Evolutionary conservation across 2,329 filamentous ascomycete species (phyloP).

Genomic region (Tolypocladium cylindrosporum): DNA sequence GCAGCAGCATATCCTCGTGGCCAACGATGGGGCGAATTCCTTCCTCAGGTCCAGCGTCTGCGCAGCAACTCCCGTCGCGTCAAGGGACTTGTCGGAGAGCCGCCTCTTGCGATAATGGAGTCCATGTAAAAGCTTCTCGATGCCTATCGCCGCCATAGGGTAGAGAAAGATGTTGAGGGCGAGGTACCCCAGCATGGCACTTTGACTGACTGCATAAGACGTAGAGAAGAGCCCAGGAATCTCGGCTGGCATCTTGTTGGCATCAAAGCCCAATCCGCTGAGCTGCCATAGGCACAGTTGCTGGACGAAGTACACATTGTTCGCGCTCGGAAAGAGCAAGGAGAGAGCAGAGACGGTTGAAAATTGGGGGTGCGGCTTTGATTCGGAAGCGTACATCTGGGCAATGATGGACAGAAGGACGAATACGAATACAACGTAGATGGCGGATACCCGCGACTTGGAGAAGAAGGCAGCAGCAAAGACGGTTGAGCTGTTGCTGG

Average conservation of each 20-base stretch:
- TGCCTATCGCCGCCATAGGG: conserved; percentile 17
- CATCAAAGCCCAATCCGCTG: background rate
- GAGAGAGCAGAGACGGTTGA: conserved; percentile 6
- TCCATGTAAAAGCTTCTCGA: conserved; percentile 22
- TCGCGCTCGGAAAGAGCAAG: conserved; percentile 13
- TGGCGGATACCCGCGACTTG: conserved; percentile 17
- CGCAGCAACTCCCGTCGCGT: conserved; percentile 6
- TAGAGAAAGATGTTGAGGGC: conserved; percentile 22
- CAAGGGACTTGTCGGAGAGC: conserved; percentile 14
- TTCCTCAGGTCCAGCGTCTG: conserved; percentile 18
- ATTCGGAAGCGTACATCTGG: conserved; percentile 8
- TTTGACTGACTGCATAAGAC: no score
- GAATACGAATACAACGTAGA: conserved; percentile 18
- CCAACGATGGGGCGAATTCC: conserved; percentile 12
- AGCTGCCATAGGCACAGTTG: conserved; percentile 13
- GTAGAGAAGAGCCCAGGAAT: no score
- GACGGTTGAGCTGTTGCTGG: conserved; percentile 56
- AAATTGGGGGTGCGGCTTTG: background rate
- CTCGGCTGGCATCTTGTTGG: no score
- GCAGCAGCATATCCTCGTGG: conserved; percentile 9
- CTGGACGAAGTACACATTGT: conserved; percentile 13
- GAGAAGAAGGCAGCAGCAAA: conserved; percentile 35
- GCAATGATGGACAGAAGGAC: conserved; percentile 15
- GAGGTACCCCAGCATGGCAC: conserved; percentile 20
- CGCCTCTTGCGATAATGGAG: conserved; percentile 19